Percentiles rank a stretch among this genome's conserved stretches.
Conservation (phyloP, 257 asterid genomes). For the Plantago major region DNA sequence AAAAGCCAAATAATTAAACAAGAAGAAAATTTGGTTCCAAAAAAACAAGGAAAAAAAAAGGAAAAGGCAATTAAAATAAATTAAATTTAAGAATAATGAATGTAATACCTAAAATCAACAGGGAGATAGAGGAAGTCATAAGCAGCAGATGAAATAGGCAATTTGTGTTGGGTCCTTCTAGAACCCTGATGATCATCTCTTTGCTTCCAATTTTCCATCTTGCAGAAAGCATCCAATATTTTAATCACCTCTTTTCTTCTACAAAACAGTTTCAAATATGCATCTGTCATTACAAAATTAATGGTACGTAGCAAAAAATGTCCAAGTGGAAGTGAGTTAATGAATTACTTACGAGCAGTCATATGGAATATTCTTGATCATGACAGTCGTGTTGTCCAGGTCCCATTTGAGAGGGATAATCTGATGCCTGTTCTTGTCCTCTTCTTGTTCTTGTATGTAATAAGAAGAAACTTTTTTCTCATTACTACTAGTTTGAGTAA, state of each 20-base stretch:
- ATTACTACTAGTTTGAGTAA: background rate
- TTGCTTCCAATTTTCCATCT: constrained; percentile 23
- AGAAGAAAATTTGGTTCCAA: too few species aligned
- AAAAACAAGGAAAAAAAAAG: too few species aligned
- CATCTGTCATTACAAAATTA: background rate
- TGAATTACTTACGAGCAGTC: constrained; percentile 35
- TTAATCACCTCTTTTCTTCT: constrained; percentile 39
- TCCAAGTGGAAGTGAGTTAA: too few species aligned
- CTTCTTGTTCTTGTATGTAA: background rate
- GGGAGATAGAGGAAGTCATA: constrained; percentile 71
- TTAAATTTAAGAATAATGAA: background rate
- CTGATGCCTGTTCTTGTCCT: background rate
- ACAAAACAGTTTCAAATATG: background rate
- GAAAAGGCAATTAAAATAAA: too few species aligned
- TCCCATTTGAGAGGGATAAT: constrained; percentile 29
- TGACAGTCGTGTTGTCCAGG: constrained; percentile 36
- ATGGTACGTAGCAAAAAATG: background rate
- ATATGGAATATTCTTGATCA: constrained; percentile 68
- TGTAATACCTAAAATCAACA: constrained; percentile 47
- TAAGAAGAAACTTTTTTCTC: background rate
- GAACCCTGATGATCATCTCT: background rate
- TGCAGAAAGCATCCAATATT: constrained; percentile 45
- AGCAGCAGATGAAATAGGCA: constrained; percentile 18
- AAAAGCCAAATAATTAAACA: background rate
- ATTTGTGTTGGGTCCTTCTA: background rate